Conservation (phyloP, 352 stramenopile species). For the Phytopythium kandeliae region DNA sequence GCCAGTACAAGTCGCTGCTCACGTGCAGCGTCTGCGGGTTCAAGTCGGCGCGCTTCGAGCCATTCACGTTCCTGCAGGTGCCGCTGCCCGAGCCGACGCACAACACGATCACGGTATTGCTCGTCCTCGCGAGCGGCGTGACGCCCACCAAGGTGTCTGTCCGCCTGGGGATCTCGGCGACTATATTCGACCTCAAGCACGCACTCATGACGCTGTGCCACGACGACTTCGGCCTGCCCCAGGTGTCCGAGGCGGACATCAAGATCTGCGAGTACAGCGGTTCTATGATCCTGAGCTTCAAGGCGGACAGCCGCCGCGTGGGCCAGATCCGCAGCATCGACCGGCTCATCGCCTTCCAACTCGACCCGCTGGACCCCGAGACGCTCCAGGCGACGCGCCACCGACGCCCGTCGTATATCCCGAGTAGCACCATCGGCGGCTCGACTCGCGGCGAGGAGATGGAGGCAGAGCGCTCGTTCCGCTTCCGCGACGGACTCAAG, state of each 20-base stretch:
- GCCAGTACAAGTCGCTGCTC: conserved; percentile 98
- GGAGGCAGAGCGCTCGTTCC: conserved; percentile 21
- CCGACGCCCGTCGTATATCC: conserved; percentile 71
- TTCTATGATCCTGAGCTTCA: conserved; percentile 86
- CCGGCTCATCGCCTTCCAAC: conserved; percentile 78
- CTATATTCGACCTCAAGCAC: conserved; percentile 85
- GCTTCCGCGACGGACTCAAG: conserved; percentile 53
- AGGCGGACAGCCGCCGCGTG: conserved; percentile 78
- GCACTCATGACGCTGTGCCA: conserved; percentile 78
- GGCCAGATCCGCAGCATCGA: conserved; percentile 86
- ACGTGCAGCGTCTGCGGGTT: conserved; percentile 96
- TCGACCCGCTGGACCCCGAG: conserved; percentile 64
- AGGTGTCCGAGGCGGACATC: conserved; percentile 69
- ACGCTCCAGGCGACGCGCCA: conserved; percentile 67
- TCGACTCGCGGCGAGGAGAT: conserved; percentile 32
- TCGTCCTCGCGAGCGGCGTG: conserved; percentile 69
- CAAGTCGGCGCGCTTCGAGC: conserved; percentile 90
- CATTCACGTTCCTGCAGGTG: conserved; percentile 89
- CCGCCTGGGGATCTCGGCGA: conserved; percentile 73
- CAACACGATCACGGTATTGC: conserved; percentile 73
- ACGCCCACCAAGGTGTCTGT: conserved; percentile 79
- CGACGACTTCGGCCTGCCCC: conserved; percentile 55
- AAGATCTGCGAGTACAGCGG: conserved; percentile 85
- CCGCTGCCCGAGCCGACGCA: conserved; percentile 84
- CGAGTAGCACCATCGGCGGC: conserved; percentile 6